phyloP scores from a whole-genome alignment of 2,329 filamentous ascomycete genomes.

The Penicillium sp. region DNA sequence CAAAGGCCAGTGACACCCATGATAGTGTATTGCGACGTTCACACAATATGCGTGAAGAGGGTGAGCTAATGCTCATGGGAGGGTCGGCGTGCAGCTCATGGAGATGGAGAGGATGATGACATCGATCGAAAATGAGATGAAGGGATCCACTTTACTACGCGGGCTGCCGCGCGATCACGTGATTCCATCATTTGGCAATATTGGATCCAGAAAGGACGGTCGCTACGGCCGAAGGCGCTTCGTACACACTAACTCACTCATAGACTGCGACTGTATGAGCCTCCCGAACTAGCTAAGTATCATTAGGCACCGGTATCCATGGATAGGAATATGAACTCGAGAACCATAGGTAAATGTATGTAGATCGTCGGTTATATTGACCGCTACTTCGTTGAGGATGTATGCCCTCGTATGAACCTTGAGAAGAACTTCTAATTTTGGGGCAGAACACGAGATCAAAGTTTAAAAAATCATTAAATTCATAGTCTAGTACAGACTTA shows the following conservation, averaged over 20 bases:
- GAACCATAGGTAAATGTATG: no score
- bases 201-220: neutral
- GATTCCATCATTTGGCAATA: neutral
- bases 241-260: no score
- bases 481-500: neutral
- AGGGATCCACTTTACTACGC: neutral
- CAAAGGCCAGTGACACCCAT: constrained; percentile 99
- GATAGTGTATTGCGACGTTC: neutral
- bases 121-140: neutral
- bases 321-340: no score
- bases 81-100: neutral
- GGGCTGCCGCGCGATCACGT: neutral
- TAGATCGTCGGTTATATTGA: no score
- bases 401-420: no score
- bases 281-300: no score
- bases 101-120: neutral
- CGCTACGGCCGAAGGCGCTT: no score
- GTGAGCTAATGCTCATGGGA: neutral
- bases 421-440: no score
- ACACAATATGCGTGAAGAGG: neutral
- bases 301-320: no score
- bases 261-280: no score
- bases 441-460: no score
- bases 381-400: no score
- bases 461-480: neutral